phyloP scores from a whole-genome alignment of 1,284 basidiomycete genomes.

The Athelia sp. region DNA sequence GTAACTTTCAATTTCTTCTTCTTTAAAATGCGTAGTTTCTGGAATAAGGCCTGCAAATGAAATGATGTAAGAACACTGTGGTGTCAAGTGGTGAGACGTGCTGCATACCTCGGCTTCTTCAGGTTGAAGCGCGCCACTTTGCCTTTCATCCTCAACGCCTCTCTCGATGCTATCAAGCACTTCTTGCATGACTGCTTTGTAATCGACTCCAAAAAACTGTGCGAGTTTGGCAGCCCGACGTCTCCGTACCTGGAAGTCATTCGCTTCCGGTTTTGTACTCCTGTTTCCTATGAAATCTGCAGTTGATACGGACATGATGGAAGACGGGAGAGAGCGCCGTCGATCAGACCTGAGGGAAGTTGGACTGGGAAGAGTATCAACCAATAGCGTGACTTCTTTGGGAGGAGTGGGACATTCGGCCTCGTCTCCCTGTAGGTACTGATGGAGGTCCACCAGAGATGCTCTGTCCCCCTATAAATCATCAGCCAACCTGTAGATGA shows the following conservation, averaged over 20 bases:
- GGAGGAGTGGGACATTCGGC: not conserved
- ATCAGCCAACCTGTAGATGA: constrained; percentile 3
- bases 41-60: too few species aligned
- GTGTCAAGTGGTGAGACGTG: not conserved
- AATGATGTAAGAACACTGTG: not conserved
- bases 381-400: too few species aligned
- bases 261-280: constrained; percentile 38
- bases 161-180: constrained; percentile 75
- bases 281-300: too few species aligned
- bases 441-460: constrained; percentile 68
- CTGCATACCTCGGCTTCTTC: constrained; percentile 63
- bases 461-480: constrained; percentile 60
- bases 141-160: constrained; percentile 64
- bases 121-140: constrained; percentile 53
- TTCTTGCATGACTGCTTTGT: constrained; percentile 68
- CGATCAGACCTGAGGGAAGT: constrained; percentile 51
- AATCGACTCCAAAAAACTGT: constrained; percentile 80
- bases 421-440: constrained; percentile 48
- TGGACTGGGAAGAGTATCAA: not conserved
- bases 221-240: constrained; percentile 73
- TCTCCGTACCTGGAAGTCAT: constrained; percentile 63
- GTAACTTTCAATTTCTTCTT: constrained; percentile 56
- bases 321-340: constrained; percentile 66
- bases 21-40: constrained; percentile 37
- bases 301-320: constrained; percentile 47